Percentiles rank a stretch among this genome's conserved stretches.
These are phyloP conservation scores for Xeromyces bisporus DNA, from an alignment of 495 filamentous ascomycete species.

Conservation along the genomic window DNA sequence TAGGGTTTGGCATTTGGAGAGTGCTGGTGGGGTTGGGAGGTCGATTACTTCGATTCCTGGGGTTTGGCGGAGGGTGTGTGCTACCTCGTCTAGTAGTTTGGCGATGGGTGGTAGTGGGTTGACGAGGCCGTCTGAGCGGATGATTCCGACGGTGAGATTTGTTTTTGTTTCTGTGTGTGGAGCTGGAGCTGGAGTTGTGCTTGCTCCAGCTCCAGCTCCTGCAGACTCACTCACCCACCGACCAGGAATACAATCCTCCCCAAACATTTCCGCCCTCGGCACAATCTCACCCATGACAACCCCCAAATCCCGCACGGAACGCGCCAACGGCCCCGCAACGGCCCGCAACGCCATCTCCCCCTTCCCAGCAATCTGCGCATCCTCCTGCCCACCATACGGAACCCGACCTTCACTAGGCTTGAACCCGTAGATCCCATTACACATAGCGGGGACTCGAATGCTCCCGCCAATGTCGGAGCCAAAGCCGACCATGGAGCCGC, in stretches of 20 bases:
- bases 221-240: conserved; percentile 26
- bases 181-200: conserved; percentile 1
- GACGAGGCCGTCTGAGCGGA: conserved; percentile 39
- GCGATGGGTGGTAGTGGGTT: conserved; percentile 42
- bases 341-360: conserved; percentile 25
- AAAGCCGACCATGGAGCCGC: conserved; percentile 46
- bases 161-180: conserved; percentile 3
- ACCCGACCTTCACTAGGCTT: conserved; percentile 43
- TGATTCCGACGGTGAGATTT: conserved; percentile 36
- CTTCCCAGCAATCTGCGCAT: conserved; percentile 21
- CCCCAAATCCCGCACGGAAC: conserved; percentile 27
- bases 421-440: conserved; percentile 39
- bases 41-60: conserved; percentile 36
- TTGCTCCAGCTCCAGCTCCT: no score
- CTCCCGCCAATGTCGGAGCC: conserved; percentile 52
- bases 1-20: conserved; percentile 35
- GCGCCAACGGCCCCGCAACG: conserved; percentile 34
- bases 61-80: conserved; percentile 19
- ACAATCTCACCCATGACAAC: conserved; percentile 34
- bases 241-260: conserved; percentile 32
- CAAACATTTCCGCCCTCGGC: conserved; percentile 28
- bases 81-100: conserved; percentile 35
- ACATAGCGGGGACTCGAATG: conserved; percentile 43
- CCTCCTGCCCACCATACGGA: conserved; percentile 32
- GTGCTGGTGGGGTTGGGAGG: conserved; percentile 27